Evolutionary conservation across 2,329 filamentous ascomycete genomes (phyloP), one percentile per base, ranked within the genome.

Genomic region (Epichloe hybrida): DNA sequence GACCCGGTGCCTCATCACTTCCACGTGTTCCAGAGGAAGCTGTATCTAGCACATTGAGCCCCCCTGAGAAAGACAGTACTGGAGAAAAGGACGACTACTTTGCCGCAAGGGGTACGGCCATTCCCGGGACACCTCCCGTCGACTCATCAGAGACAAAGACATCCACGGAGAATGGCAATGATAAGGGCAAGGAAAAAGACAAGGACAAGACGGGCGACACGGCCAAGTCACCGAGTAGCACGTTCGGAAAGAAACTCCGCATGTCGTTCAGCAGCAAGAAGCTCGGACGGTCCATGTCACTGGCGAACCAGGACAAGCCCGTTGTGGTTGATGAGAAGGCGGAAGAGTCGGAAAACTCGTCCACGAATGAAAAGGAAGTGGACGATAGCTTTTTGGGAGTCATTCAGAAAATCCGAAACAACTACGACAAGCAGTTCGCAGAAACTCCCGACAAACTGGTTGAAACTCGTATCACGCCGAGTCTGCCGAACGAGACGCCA

Each of bases 181-280:
- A 70, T 1, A 73, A 72, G 51, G 67, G 71, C 5, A 73, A 71
- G 52, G 42, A 68, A 3, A 71, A 69, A 56, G 66, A 68, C 4
- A 71, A 69, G 56, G 69, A 71, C 3, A 73, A 72, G 57, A 65
- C 70, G 12, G 62, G 61, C 34, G 68, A 72, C 20, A 83, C 74
- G 50, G 69, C 72, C 12, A 86, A 86, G 58, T 69, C 73, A 2
- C 70, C 71, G 4, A 70, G 73, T 50, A 83, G 77, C 2, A 72
- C 88, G 5, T 94, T 95, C 63, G 81, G 85, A 42, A 93, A 90
- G 69, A 93, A 91, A 69, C 90, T 95, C 66, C 81, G 85, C 46
- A 84, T 87, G 79, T 81, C 83, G 0, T 89, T 91, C 61, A 83
- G 84, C 57, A 84, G 83, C 60, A 96, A 94, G 72, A 95, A 95